Evolutionary conservation across 768 basidiomycete species (phyloP), one percentile per base, ranked within the genome.

Genomic region (Suillus alpinus): DNA sequence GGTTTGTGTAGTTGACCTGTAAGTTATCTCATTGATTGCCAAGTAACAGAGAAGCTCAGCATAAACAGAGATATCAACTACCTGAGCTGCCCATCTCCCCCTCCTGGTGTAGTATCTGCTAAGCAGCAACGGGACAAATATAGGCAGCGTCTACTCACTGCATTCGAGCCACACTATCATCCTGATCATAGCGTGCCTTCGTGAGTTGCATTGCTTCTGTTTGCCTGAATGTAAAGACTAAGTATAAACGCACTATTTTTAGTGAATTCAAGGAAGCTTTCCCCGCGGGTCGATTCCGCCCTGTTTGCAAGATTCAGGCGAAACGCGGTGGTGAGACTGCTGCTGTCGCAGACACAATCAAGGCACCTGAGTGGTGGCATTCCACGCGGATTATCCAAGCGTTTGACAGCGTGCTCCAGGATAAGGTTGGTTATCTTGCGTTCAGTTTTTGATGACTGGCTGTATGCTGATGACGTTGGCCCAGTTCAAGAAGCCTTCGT

Each of bases 191-290:
- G 86, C 46, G 83, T 94, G 43, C 87, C 91, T 10, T 88, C 85
- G 87, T 87, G 63, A 37, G 72, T 66, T 39, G 39, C 44, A 57
- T 44, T 56, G 12, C 18, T 37, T 13, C 9, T 49, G 36, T 26
- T 2, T 4, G 9, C 56, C 9, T 40, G 5, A 51, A 26, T 43
- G 37, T 52, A 61, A 18, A 63, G 36, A 9, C 31, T 39, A 56
- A 60, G 57, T 60, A 56, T 59, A 62, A 34, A 59, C 18, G 63
- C n/a, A 18, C 49, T 39, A 66, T 43, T 68, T 31, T 40, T 63
- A 92, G 92, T 65, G 95, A 96, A 75, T 93, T 95, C 78, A 95
- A 95, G 71, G 91, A 96, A 69, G 92, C 94, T 2, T 97, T 95
- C 76, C 95, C 95, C 7, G 92, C 92, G 2, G 94, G 94, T 37